Percentiles rank a stretch among this genome's conserved stretches.
Evolutionary conservation across 192 early-diverging fungal species (phyloP).

Genomic region (Podila clonocystis): DNA sequence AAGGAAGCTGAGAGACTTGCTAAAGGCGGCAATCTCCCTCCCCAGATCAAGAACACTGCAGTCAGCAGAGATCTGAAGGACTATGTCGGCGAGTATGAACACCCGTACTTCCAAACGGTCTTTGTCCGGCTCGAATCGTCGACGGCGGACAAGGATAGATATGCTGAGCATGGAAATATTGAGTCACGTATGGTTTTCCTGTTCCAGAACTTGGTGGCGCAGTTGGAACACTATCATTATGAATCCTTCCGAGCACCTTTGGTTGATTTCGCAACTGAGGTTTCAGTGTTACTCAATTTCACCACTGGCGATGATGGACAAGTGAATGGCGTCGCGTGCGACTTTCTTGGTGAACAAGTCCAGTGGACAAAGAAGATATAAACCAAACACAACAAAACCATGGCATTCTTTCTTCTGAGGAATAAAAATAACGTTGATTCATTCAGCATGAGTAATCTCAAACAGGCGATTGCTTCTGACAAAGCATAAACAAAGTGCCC

Average conservation of each 20-base stretch:
- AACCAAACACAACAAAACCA: neutral
- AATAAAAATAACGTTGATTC: neutral
- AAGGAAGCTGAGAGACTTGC: neutral
- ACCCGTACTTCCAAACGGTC: neutral
- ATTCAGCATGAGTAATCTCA: no score
- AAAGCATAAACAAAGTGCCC: no score
- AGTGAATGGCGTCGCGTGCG: neutral
- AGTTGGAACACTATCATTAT: conserved; percentile 2
- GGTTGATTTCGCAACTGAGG: neutral
- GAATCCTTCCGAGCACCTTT: neutral
- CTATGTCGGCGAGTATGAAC: neutral
- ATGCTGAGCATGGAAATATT: neutral
- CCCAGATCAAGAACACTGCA: conserved; percentile 1
- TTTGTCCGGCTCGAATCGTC: neutral
- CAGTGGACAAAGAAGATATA: neutral
- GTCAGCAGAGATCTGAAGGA: neutral
- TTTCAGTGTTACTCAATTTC: neutral
- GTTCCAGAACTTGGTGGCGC: neutral
- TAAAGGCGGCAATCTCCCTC: neutral
- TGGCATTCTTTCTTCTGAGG: neutral
- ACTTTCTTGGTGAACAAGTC: neutral
- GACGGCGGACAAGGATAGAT: neutral
- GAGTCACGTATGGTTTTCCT: neutral
- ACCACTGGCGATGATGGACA: neutral
- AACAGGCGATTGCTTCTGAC: no score